A percentile compares a stretch with the other conserved stretches of the same genome.
Evolutionary conservation across 441 rosid genomes (phyloP).

Genomic region (Adansonia madagascariensis): DNA sequence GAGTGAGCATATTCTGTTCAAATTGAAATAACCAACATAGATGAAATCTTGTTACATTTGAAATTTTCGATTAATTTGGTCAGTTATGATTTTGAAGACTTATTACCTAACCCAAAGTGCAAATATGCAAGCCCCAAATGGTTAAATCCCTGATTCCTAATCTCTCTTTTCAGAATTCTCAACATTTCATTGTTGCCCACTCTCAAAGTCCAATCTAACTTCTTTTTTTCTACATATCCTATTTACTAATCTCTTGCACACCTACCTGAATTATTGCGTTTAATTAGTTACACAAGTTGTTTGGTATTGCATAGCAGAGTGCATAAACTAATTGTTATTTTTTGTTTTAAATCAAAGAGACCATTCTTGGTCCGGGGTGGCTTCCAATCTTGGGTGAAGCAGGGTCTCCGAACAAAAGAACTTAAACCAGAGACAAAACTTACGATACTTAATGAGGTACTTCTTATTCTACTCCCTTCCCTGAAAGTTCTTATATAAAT

Average conservation of each 20-base stretch:
- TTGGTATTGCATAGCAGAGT: neutral
- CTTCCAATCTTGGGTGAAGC: conserved; percentile 74
- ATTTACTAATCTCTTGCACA: neutral
- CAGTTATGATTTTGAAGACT: neutral
- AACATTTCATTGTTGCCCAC: neutral
- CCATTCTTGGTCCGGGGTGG: conserved; percentile 87
- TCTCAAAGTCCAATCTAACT: neutral
- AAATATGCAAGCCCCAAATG: neutral
- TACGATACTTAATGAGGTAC: conserved; percentile 82
- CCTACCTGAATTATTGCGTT: neutral
- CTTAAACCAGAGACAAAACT: conserved; percentile 80
- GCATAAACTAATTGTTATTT: conserved; percentile 27
- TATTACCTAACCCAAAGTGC: neutral
- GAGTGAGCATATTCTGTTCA: neutral
- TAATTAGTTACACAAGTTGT: neutral
- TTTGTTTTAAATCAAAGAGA: conserved; percentile 51
- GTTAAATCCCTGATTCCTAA: neutral
- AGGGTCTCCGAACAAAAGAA: conserved; percentile 80
- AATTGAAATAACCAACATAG: conserved; percentile 1
- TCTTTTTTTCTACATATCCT: neutral
- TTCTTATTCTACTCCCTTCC: conserved; percentile 15
- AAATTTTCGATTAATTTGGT: neutral
- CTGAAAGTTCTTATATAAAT: neutral
- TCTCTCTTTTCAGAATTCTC: neutral
- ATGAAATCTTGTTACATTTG: neutral